Evolutionary conservation across 2,329 filamentous ascomycete genomes (phyloP), one percentile per base, ranked within the genome.

Genomic region (Tolypocladium nubicola): DNA sequence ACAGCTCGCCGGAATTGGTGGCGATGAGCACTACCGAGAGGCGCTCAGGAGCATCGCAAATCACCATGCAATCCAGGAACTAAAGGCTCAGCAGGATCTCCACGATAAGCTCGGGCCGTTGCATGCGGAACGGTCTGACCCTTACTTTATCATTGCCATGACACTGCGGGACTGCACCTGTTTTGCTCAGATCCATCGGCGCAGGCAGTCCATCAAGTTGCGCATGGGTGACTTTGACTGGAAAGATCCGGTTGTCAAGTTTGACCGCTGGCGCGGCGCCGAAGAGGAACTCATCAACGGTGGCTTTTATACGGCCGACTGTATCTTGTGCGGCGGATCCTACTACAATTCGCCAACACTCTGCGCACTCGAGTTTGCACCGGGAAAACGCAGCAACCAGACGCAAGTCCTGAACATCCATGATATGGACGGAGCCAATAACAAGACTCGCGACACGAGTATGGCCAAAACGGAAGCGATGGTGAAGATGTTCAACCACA

Each of bases 151-250:
- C 14, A 75, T 89, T 8, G 87, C 88, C 57, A 93, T 93, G 89
- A 92, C 89, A 4, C 70, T 94, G 62, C 77, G 89, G 54, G 89
- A 94, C 73, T 91, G 89, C 68, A 89, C 87, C 4, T 81, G 89
- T 64, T 91, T 87, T 66, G 75, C 90, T 45, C 82, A 83, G 64
- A 79, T 90, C 57, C 71, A 71, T 49, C 63, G 61, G 19, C 56
- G 61, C 9, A 59, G 64, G 1, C 61, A 63, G 8, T 67, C 68
- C 1, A 69, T 84, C 8, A 76, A 82, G 57, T 77, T 83, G 49
- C 82, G 86, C 56, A 77, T 94, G 11, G 88, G 86, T 1, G 89
- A 94, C 66, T 78, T 93, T 49, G 89, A 94, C 71, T 79, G 88
- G 65, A 94, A 94, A 74, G 86, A 85, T 57, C 78, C 81, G 10